phyloP scores from a whole-genome alignment of 176 grass and related monocot genomes.

The Zea luxurians region DNA sequence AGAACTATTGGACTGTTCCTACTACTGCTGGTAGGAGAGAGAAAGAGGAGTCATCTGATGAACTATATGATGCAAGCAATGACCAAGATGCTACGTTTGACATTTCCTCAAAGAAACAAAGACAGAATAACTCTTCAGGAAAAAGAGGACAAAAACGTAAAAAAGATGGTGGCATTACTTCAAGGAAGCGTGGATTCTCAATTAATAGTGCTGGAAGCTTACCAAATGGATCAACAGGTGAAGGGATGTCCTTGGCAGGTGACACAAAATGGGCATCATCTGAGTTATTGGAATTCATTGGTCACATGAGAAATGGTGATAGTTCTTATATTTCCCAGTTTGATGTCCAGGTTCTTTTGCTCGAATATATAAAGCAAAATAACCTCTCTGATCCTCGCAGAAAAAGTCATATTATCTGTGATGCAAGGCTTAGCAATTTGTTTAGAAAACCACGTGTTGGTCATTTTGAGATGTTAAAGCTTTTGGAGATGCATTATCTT shows the following conservation, averaged over 20 bases:
- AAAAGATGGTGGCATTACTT: constrained; percentile 38
- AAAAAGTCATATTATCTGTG: constrained; percentile 94
- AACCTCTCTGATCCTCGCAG: constrained; percentile 75
- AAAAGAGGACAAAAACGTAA: constrained; percentile 67
- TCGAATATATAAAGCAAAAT: constrained; percentile 92
- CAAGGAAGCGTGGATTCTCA: constrained; percentile 45
- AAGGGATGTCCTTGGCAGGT: constrained; percentile 46
- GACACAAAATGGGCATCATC: constrained; percentile 74
- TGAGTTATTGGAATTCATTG: constrained; percentile 79
- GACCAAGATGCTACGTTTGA: constrained; percentile 77
- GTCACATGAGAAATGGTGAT: constrained; percentile 82
- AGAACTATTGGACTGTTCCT: constrained; percentile 58
- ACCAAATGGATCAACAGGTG: constrained; percentile 41
- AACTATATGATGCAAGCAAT: constrained; percentile 73
- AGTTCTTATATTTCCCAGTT: constrained; percentile 62
- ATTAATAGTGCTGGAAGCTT: constrained; percentile 37
- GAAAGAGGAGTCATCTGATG: constrained; percentile 80
- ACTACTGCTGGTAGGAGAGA: constrained; percentile 46
- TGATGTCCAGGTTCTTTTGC: constrained; percentile 86
- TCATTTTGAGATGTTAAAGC: constrained; percentile 88
- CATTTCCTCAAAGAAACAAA: constrained; percentile 47
- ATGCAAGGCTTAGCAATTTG: constrained; percentile 65
- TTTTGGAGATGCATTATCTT: constrained; percentile 86
- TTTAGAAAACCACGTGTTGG: constrained; percentile 70
- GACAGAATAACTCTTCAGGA: constrained; percentile 42